Percentiles rank a stretch among this genome's conserved stretches.
These are phyloP conservation scores for Lablab purpureus DNA, from an alignment of 306 rosid genomes.

Conservation along the genomic window DNA sequence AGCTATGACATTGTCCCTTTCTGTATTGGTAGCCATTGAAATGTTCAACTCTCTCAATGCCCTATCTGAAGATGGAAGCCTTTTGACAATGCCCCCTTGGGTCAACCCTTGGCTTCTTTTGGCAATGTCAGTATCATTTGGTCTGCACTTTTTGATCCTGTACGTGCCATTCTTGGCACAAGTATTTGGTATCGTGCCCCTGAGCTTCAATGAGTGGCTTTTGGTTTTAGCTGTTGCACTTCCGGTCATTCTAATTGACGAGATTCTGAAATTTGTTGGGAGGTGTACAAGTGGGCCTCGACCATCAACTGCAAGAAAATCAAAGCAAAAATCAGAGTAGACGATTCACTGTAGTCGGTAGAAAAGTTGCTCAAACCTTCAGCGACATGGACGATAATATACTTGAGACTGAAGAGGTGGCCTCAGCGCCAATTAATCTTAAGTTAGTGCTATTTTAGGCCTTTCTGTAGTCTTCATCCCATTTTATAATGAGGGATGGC, in stretches of 20 bases:
- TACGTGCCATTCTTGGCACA: slow-evolving; percentile 91
- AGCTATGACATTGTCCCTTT: slow-evolving; percentile 88
- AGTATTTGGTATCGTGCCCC: slow-evolving; percentile 87
- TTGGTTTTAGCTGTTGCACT: slow-evolving; percentile 64
- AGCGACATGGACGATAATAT: slow-evolving; percentile 34
- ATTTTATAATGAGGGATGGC: slow-evolving; percentile 51
- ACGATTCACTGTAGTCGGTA: slow-evolving; percentile 31
- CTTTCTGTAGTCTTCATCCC: slow-evolving; percentile 54
- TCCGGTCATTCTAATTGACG: slow-evolving; percentile 67
- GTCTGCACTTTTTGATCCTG: slow-evolving; percentile 83
- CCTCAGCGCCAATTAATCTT: slow-evolving; percentile 41
- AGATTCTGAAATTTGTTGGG: slow-evolving; percentile 66
- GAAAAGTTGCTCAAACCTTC: slow-evolving; percentile 46
- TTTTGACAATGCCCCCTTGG: slow-evolving; percentile 96
- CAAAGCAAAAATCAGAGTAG: slow-evolving; percentile 77
- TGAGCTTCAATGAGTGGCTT: slow-evolving; percentile 68
- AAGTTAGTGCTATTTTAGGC: slow-evolving; percentile 49
- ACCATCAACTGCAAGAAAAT: slow-evolving; percentile 44
- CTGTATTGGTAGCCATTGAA: slow-evolving; percentile 94
- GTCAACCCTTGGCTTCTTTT: slow-evolving; percentile 95
- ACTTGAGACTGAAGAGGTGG: slow-evolving; percentile 46
- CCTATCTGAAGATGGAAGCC: slow-evolving; percentile 89
- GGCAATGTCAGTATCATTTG: slow-evolving; percentile 93
- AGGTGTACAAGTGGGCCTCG: slow-evolving; percentile 57
- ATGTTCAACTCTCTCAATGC: slow-evolving; percentile 97